Base-by-base conservation (phyloP, 2,329 filamentous ascomycete genomes). In the Tolypocladium pustulatum region DNA sequence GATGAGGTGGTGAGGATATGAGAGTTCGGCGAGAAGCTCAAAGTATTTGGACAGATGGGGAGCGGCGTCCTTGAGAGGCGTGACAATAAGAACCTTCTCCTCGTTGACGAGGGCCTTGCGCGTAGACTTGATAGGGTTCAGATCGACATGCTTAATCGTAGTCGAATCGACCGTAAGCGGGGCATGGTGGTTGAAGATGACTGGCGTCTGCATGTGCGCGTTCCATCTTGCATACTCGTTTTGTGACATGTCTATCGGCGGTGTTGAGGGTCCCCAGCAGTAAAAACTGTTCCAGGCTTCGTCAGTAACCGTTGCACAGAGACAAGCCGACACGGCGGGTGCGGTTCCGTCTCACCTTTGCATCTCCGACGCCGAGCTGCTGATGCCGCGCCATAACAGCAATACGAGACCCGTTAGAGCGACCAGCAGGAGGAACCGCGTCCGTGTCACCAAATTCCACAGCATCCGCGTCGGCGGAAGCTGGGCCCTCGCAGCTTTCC, bases 131-230 rank as follows among this genome's bases (percentile, higher is more conserved):
- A 97, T 85, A 8, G 82, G 80, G 73, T 99, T 97, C 60, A 99
- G 85, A 72, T 97, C 82, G 69, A 97, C 78, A 63, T 87, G 84
- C 64, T 87, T 73, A 74, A 99, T 95, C 57, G 86, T 86, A 58
- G 83, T 84, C 61, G 87, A 85, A 73, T 96, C 94, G 76, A 97
- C 80, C 71, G 89, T 85, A 68, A 97, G 81, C 40, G 94, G 88
- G 63, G 88, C 86, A 74, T 97, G 94, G 74, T 93, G 90, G 77
- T 99, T 99, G 81, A 96, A 97, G 64, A 96, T 84, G 66, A 99
- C 91, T 55, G 94, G 94, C 4, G 94, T 97, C 67, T 92, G 87
- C 62, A 94, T 79, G 70, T 96, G 92, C 59, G 85, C 86, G 65
- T 89, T 88, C 94, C 94, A 99, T 64, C 90, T 83, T 62, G 87